Conservation (phyloP, 1,284 basidiomycete species). For the Apiotrichum mycotoxinovorans region DNA sequence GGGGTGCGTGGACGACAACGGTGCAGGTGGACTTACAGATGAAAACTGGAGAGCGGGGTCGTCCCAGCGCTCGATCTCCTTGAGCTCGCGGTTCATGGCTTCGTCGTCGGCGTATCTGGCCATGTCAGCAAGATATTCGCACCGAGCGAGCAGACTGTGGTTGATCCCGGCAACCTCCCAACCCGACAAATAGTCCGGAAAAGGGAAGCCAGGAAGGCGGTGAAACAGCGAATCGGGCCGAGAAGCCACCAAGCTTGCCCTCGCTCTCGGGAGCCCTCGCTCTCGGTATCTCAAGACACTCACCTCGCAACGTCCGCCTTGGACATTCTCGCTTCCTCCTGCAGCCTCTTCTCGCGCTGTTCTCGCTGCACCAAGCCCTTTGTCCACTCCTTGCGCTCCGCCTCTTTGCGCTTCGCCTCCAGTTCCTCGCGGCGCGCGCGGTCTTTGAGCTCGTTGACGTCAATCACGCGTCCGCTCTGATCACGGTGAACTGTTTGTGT, state of each 20-base stretch:
- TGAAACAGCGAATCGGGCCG: too few species aligned
- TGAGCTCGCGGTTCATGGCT: conserved; percentile 77
- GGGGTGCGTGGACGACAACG: background rate
- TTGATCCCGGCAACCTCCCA: too few species aligned
- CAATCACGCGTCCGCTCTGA: conserved; percentile 78
- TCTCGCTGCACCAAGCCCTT: conserved; percentile 87
- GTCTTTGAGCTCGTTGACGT: conserved; percentile 74
- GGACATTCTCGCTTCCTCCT: conserved; percentile 65
- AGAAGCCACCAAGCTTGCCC: too few species aligned
- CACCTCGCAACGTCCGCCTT: conserved; percentile 66
- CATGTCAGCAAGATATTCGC: background rate
- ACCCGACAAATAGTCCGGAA: too few species aligned
- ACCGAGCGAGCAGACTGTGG: background rate
- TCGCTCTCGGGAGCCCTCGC: too few species aligned
- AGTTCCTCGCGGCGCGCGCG: conserved; percentile 74
- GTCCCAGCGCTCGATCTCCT: conserved; percentile 79
- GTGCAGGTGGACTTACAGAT: conserved; percentile 62
- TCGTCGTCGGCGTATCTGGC: conserved; percentile 68
- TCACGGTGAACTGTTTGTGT: conserved; percentile 96
- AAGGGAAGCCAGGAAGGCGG: too few species aligned
- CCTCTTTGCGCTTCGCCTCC: conserved; percentile 75
- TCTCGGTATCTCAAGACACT: too few species aligned
- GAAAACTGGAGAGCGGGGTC: conserved; percentile 92
- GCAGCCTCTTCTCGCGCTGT: conserved; percentile 62
- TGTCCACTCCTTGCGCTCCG: conserved; percentile 91